phyloP scores from a whole-genome alignment of 2,329 filamentous ascomycete species.

The Apiospora saccharicola region DNA sequence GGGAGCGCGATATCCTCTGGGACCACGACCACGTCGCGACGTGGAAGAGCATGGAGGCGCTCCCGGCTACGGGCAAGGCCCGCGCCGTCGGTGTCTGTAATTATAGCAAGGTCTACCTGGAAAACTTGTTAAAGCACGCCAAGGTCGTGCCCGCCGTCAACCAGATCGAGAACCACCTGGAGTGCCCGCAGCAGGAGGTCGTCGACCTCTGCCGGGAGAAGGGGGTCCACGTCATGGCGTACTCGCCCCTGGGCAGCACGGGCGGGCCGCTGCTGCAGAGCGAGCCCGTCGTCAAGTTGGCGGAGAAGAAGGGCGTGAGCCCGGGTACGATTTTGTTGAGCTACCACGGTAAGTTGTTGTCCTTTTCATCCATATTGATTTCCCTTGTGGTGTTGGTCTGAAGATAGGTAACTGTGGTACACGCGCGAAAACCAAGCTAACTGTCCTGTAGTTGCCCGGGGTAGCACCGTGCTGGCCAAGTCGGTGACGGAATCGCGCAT shows the following conservation, averaged over 20 bases:
- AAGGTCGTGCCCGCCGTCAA: constrained; percentile 70
- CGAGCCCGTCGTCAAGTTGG: constrained; percentile 68
- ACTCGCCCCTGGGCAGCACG: constrained; percentile 71
- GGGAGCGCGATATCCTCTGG: constrained; percentile 74
- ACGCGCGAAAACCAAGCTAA: constrained; percentile 40
- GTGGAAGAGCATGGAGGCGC: constrained; percentile 78
- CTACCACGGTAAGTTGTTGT: constrained; percentile 68
- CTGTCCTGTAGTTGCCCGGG: constrained; percentile 62
- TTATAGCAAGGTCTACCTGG: constrained; percentile 64
- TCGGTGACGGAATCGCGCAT: constrained; percentile 74
- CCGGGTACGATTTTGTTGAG: constrained; percentile 72
- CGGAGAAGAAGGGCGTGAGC: constrained; percentile 68
- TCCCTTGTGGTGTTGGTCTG: neutral
- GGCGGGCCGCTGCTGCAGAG: constrained; percentile 70
- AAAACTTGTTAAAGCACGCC: constrained; percentile 58
- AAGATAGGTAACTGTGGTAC: constrained; percentile 5
- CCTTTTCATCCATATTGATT: neutral
- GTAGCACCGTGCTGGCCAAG: constrained; percentile 76
- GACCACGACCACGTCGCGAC: constrained; percentile 76
- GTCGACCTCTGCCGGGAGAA: constrained; percentile 72
- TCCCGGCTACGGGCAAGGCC: constrained; percentile 66
- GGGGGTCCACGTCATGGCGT: constrained; percentile 76
- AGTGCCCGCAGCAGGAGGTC: constrained; percentile 75
- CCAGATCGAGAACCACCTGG: constrained; percentile 79
- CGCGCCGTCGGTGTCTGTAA: constrained; percentile 64